phyloP scores from a whole-genome alignment of 2,329 filamentous ascomycete genomes.

The Cladorrhinum sp. region DNA sequence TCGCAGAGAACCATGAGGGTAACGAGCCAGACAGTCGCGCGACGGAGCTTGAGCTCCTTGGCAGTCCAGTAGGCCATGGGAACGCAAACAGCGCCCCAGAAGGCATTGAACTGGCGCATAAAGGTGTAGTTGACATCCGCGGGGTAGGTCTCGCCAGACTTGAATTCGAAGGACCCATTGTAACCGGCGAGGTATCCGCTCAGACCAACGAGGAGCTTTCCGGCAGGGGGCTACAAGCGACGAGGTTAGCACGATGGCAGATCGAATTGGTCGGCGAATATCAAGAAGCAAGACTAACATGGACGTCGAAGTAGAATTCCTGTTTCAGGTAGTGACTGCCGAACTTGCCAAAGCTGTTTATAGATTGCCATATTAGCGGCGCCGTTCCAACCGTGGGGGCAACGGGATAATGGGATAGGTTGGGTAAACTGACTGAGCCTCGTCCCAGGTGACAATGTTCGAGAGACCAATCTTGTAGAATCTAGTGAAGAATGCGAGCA shows the following conservation, averaged over 20 bases:
- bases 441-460: slow-evolving; percentile 65
- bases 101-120: slow-evolving; percentile 96
- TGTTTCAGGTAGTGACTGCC: slow-evolving; percentile 98
- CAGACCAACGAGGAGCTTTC: slow-evolving; percentile 96
- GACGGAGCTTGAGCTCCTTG: slow-evolving; percentile 80
- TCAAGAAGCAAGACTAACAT: slow-evolving; percentile 27
- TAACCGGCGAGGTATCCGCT: slow-evolving; percentile 96
- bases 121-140: slow-evolving; percentile 94
- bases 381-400: neutral
- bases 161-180: slow-evolving; percentile 99
- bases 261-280: neutral
- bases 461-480: slow-evolving; percentile 68
- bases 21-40: slow-evolving; percentile 88
- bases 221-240: slow-evolving; percentile 70
- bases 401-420: slow-evolving; percentile 15
- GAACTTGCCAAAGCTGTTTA: slow-evolving; percentile 83
- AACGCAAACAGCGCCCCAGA: slow-evolving; percentile 89
- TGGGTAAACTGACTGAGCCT: slow-evolving; percentile 54
- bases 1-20: slow-evolving; percentile 97
- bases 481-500: slow-evolving; percentile 63
- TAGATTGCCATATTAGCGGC: slow-evolving; percentile 29
- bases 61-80: slow-evolving; percentile 95
- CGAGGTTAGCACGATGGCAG: slow-evolving; percentile 22
- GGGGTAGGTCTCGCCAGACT: slow-evolving; percentile 94
- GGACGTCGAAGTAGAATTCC: slow-evolving; percentile 94